Evolutionary conservation across 805 yeast species (phyloP).

Genomic region (Yarrowia sp.): DNA sequence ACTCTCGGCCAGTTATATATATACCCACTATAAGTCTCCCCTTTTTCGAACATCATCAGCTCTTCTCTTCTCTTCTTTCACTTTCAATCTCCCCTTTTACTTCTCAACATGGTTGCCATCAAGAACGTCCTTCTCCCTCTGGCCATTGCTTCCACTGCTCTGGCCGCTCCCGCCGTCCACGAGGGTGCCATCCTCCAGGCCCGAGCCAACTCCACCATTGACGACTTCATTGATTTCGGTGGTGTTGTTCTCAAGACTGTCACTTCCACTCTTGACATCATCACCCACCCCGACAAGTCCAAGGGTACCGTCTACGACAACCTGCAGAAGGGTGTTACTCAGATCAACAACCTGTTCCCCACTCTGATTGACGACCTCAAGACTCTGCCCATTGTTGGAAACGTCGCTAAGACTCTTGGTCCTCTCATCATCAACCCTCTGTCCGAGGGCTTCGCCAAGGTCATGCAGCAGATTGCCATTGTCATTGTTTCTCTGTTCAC

Average conservation of each 20-base stretch:
- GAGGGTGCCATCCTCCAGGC: conserved; percentile 11
- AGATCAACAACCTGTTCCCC: conserved; percentile 28
- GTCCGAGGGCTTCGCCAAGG: conserved; percentile 32
- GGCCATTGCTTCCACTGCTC: conserved; percentile 16
- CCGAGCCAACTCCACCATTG: conserved; percentile 25
- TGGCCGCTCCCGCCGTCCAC: conserved; percentile 21
- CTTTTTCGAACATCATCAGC: neutral
- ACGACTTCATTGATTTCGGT: conserved; percentile 26
- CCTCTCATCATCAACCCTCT: conserved; percentile 36
- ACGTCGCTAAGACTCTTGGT: conserved; percentile 23
- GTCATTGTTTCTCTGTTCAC: conserved; percentile 19
- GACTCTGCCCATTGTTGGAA: conserved; percentile 29
- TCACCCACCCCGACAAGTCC: conserved; percentile 20
- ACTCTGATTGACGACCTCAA: conserved; percentile 26
- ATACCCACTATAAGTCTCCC: neutral
- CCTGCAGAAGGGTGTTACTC: conserved; percentile 25
- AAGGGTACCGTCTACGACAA: conserved; percentile 33
- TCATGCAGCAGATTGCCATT: conserved; percentile 35
- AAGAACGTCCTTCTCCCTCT: conserved; percentile 31
- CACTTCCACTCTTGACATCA: conserved; percentile 26
- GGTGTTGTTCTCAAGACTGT: conserved; percentile 23
- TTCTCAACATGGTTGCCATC: conserved; percentile 22
- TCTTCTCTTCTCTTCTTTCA: conserved; percentile 1
- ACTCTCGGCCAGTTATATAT: conserved; percentile 1
- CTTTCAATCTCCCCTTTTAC: neutral